phyloP scores from a whole-genome alignment of 805 yeast species.

The Naumovozyma baii region DNA sequence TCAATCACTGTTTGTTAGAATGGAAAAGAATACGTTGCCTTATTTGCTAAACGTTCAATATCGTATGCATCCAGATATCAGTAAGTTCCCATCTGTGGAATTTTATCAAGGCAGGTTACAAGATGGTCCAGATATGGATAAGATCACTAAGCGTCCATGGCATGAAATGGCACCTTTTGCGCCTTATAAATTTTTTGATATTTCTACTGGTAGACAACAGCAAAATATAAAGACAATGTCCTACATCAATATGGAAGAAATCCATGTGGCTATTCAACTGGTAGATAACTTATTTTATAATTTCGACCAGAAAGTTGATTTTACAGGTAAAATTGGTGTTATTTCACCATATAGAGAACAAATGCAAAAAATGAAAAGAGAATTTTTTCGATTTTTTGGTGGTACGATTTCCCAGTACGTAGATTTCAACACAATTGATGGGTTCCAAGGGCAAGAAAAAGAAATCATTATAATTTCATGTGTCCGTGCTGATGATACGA shows the following conservation, averaged over 20 bases:
- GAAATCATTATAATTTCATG: slow-evolving; percentile 86
- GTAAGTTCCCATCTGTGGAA: slow-evolving; percentile 74
- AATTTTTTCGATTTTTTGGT: slow-evolving; percentile 57
- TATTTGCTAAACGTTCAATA: slow-evolving; percentile 82
- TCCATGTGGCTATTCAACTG: slow-evolving; percentile 60
- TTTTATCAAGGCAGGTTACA: slow-evolving; percentile 65
- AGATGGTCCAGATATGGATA: slow-evolving; percentile 71
- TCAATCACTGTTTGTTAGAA: slow-evolving; percentile 86
- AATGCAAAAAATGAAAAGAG: slow-evolving; percentile 44
- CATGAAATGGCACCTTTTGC: slow-evolving; percentile 47
- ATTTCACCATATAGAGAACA: slow-evolving; percentile 95
- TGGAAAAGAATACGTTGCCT: slow-evolving; percentile 58
- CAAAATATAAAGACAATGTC: slow-evolving; percentile 61
- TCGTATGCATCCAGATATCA: slow-evolving; percentile 94
- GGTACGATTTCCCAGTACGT: slow-evolving; percentile 50
- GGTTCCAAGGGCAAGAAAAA: slow-evolving; percentile 96
- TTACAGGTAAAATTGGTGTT: slow-evolving; percentile 71
- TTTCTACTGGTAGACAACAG: slow-evolving; percentile 53
- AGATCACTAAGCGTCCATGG: slow-evolving; percentile 61
- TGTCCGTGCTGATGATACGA: slow-evolving; percentile 69
- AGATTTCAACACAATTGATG: slow-evolving; percentile 93
- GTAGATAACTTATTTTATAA: slow-evolving; percentile 42
- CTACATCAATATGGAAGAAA: slow-evolving; percentile 61
- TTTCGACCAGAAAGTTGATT: slow-evolving; percentile 38
- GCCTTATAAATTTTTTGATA: slow-evolving; percentile 75